Base-by-base conservation (phyloP, 2,329 filamentous ascomycete genomes). In the Epicoccum sorghinum region DNA sequence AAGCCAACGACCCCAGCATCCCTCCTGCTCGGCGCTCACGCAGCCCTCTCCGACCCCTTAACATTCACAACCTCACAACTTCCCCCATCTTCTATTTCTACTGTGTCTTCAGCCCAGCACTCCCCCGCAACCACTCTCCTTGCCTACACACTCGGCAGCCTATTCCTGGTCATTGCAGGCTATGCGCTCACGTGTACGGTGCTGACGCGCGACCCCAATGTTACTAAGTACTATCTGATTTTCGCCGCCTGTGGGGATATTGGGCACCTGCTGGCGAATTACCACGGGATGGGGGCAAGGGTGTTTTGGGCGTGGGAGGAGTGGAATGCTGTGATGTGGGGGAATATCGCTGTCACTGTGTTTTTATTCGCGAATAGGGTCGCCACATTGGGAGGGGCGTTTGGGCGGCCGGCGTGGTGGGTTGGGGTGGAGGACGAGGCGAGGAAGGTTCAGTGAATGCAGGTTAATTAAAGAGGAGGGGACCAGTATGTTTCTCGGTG, bases 241-340 rank as follows among this genome's bases (percentile, higher is more conserved):
- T 50, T 64, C 29, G 41, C 66, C 3, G 67, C 66, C 1, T 29
- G 56, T 4, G 65, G 43, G 0, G 62, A 72, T 39, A 38, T 66
- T 7, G 68, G 67, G 12, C 66, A 72, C 44, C 62, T 72, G 7
- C 63, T 57, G 18, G 43, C 57, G 4, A 66, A 57, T 33, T 70
- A 69, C 32, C 36, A 39, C 9, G 61, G 54, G 22, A 64, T 71
- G 64, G 64, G 58, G 0, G 47, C 43, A 3, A 55, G 61, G 8
- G 41, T 62, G 10, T 67, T 71, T 35, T 67, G 58, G 65, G 39
- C 67, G n/a, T 67, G 62, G 8, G 33, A 35, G 9, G 45, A 35
- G 10, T 69, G 64, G 48, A 68, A 64, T 39, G 59, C 58, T 43
- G 58, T 62, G 36, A 66, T 71, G 65, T 64, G 62, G 59, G 66